phyloP scores from a whole-genome alignment of 2,329 filamentous ascomycete genomes.

The Ceratocystis cubensis region DNA sequence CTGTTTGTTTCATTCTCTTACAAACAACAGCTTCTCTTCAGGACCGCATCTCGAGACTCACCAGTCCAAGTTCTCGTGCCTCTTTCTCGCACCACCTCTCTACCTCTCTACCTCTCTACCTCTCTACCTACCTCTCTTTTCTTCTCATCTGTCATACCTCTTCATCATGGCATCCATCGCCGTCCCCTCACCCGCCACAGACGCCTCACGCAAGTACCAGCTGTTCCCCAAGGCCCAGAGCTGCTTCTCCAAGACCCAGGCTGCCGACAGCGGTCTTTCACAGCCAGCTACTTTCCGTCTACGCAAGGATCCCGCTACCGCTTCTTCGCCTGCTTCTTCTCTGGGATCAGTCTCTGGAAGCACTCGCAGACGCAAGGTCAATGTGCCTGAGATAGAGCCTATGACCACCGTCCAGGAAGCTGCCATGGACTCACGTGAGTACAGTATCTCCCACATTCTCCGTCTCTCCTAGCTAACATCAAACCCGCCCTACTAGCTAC shows the following conservation, averaged over 20 bases:
- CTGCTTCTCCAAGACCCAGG: constrained; percentile 30
- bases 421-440: constrained; percentile 58
- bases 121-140: neutral
- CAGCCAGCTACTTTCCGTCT: constrained; percentile 35
- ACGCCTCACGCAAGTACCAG: constrained; percentile 41
- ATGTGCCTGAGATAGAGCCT: constrained; percentile 50
- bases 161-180: constrained; percentile 9
- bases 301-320: constrained; percentile 37
- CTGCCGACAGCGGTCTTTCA: constrained; percentile 24
- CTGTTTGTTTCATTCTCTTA: constrained; percentile 6
- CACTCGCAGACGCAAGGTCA: constrained; percentile 48
- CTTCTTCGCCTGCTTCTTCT: constrained; percentile 35
- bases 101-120: neutral
- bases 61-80: neutral
- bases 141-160: neutral
- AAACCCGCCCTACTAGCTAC: constrained; percentile 37
- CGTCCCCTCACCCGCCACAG: neutral
- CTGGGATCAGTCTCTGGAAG: constrained; percentile 33
- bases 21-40: neutral
- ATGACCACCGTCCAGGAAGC: constrained; percentile 58
- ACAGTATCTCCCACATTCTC: neutral
- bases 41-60: neutral
- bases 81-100: neutral
- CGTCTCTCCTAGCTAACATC: constrained; percentile 7
- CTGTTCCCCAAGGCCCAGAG: constrained; percentile 41